Conservation (phyloP, 352 stramenopile species). For the Albugo candida region DNA sequence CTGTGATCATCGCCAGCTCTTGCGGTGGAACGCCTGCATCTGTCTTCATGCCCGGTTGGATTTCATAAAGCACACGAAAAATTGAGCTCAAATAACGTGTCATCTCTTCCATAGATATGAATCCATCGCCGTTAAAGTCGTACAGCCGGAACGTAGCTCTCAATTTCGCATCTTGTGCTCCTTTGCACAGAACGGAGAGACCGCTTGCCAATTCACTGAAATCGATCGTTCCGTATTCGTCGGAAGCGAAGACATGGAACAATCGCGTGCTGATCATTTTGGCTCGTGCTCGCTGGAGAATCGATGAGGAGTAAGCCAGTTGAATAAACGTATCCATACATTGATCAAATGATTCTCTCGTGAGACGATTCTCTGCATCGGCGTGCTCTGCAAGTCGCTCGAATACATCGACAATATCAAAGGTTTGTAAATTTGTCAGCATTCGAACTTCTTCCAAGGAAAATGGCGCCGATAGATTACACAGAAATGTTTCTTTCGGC, state of each 20-base stretch:
- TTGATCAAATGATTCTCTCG: conserved; percentile 2
- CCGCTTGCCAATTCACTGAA: conserved; percentile 14
- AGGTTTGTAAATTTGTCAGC: conserved; percentile 59
- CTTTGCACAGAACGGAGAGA: conserved; percentile 12
- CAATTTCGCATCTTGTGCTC: conserved; percentile 11
- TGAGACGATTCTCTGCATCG: conserved; percentile 10
- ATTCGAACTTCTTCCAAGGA: conserved; percentile 67
- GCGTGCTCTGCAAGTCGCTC: conserved; percentile 12
- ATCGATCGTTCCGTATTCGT: conserved; percentile 7
- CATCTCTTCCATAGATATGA: conserved; percentile 11
- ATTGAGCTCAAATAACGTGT: conserved; percentile 13
- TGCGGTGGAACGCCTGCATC: conserved; percentile 3
- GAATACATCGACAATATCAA: conserved; percentile 44
- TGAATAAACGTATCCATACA: conserved; percentile 1
- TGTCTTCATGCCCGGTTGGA: conserved; percentile 7
- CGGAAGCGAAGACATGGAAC: conserved; percentile 13
- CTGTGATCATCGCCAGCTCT: conserved; percentile 4
- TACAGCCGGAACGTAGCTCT: conserved; percentile 13
- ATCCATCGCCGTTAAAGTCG: conserved; percentile 15
- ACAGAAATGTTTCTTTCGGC: not conserved
- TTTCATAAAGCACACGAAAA: conserved; percentile 12
- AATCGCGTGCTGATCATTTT: conserved; percentile 2
- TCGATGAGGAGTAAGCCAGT: not conserved
- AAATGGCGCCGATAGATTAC: conserved; percentile 31
- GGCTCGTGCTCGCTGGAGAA: conserved; percentile 33